Base-by-base conservation (phyloP, 495 filamentous ascomycete genomes). In the Xanthoparmelia taractica region DNA sequence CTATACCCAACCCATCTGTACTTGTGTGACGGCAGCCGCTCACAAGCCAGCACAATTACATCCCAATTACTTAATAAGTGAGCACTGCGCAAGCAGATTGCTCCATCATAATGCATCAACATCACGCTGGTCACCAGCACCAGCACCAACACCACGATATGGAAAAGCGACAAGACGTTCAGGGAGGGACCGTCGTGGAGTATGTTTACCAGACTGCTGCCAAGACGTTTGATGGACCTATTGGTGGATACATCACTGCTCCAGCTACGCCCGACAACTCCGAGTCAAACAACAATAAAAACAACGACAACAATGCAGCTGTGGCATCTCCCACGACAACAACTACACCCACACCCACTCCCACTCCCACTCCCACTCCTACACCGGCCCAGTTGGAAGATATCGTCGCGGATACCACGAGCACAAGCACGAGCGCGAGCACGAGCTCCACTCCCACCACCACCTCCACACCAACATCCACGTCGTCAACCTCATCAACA, bases 171-270 rank as follows among this genome's bases (percentile, higher is more conserved):
- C 70, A 73, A 52, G 67, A 64, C 23, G 68, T 66, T 41, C 63
- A 70, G 27, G 48, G 15, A 37, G 73, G 67, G 36, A 82, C 79
- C 2, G 68, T 80, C 58, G 73, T 76, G 5, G 73, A 75, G 23
- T 76, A 80, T 40, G 79, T 86, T 17, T 84, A 84, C 69, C 71
- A 80, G 58, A 87, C 85, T 13, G 74, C 81, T 50, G 60, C 75
- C 8, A 68, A 77, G 37, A 85, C 82, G 27, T 87, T 85, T 57
- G 72, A 75, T 38, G 84, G 84, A 18, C 74, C 78, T 1, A 72
- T 84, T 52, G 84, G 71, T 52, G 84, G 84, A 47, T 85, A 80
- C 63, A 72, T 77, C 52, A 86, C 85, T 11, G 45, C 77, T 48
- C 68, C 69, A 61, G 57, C 66, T 57, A 63, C 69, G 37, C 60